Conservation (phyloP, 2,329 filamentous ascomycete genomes). For the Colletotrichum sp. region DNA sequence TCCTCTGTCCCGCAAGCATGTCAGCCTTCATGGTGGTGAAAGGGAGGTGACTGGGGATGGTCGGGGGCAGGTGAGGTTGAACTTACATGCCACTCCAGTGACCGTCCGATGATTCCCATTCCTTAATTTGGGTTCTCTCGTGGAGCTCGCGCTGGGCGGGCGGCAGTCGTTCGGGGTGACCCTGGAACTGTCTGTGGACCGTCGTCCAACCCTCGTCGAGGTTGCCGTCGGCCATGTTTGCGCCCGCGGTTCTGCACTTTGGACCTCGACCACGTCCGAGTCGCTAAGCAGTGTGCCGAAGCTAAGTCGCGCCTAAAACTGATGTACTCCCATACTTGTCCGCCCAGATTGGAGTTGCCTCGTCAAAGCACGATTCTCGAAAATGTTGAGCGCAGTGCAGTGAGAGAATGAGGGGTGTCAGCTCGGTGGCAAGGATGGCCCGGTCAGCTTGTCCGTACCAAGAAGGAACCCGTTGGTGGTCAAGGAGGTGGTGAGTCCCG, state of each 20-base stretch:
- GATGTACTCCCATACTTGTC: background rate
- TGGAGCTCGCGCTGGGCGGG: slow-evolving; percentile 26
- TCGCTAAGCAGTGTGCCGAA: no score
- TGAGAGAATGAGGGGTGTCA: background rate
- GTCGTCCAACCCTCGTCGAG: slow-evolving; percentile 30
- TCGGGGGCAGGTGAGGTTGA: background rate
- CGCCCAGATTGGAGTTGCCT: background rate
- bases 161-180: slow-evolving; percentile 27
- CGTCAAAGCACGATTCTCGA: background rate
- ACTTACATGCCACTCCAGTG: slow-evolving; percentile 33
- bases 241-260: background rate
- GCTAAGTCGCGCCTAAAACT: background rate
- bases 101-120: slow-evolving; percentile 28
- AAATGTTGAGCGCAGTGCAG: background rate
- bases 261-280: background rate
- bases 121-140: slow-evolving; percentile 27
- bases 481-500: background rate
- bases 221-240: slow-evolving; percentile 26
- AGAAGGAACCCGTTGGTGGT: background rate
- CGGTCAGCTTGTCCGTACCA: background rate
- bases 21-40: background rate
- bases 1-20: slow-evolving; percentile 23
- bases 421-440: background rate
- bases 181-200: slow-evolving; percentile 25
- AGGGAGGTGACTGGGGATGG: background rate